Evolutionary conservation across 371 early-diverging fungal genomes (phyloP).

Genomic region (Mortierella sp.): DNA sequence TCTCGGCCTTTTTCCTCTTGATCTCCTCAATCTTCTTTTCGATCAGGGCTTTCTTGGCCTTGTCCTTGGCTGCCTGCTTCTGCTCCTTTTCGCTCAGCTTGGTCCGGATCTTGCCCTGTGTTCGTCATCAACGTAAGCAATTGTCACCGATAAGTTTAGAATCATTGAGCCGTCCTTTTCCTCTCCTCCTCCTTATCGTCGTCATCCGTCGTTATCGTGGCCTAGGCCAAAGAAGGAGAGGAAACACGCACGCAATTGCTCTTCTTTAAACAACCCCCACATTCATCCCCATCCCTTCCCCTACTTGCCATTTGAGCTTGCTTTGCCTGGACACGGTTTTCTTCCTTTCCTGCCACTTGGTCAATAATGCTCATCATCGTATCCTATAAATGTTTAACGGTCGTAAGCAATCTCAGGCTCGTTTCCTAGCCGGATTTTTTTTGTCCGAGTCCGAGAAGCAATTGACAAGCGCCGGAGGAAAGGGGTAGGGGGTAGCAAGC

Average conservation of each 20-base stretch:
- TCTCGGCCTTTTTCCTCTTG: slow-evolving; percentile 46
- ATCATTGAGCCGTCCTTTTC: no score
- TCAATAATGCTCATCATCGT: slow-evolving; percentile 50
- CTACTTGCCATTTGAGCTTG: slow-evolving; percentile 39
- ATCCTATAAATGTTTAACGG: slow-evolving; percentile 6
- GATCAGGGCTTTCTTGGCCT: slow-evolving; percentile 46
- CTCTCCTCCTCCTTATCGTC: no score
- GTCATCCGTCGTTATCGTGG: no score
- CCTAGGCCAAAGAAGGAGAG: not conserved
- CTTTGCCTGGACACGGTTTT: slow-evolving; percentile 34
- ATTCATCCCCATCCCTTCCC: no score
- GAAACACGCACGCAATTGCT: not conserved
- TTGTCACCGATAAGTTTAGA: no score
- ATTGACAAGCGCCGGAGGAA: no score
- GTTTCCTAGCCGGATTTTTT: no score
- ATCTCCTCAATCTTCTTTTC: slow-evolving; percentile 49
- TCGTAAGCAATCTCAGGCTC: not conserved
- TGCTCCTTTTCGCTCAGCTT: slow-evolving; percentile 36
- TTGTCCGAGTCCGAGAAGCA: no score
- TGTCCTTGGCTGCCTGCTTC: slow-evolving; percentile 31
- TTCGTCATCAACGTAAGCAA: no score
- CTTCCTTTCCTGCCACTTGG: slow-evolving; percentile 49
- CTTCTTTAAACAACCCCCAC: no score
- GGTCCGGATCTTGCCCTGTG: slow-evolving; percentile 49
- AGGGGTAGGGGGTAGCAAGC: no score